A percentile compares a stretch with the other conserved stretches of the same genome.
Conservation (phyloP, 2,329 filamentous ascomycete species). For the Trichophyton schoenleinii region DNA sequence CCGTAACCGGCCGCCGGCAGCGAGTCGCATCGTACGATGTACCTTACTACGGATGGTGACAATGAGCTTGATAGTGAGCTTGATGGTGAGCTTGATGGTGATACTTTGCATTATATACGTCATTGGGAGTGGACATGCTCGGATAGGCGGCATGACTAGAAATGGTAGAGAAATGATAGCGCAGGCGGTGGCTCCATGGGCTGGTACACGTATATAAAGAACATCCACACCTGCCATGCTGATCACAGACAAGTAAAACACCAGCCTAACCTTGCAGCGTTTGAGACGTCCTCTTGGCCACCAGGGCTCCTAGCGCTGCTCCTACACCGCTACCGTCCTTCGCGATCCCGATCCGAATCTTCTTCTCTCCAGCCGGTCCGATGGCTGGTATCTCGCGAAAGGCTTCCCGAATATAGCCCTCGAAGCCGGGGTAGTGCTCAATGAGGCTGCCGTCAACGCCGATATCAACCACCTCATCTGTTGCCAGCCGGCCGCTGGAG, state of each 20-base stretch:
- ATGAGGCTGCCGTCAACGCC: conserved; percentile 91
- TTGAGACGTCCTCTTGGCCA: conserved; percentile 50
- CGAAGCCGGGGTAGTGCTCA: conserved; percentile 90
- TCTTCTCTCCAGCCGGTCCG: conserved; percentile 64
- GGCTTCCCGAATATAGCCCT: conserved; percentile 74
- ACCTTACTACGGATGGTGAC: too few relatives aligned
- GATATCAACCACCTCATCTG: conserved; percentile 66
- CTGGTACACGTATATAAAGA: too few relatives aligned
- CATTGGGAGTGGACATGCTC: too few relatives aligned
- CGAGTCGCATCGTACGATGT: not conserved
- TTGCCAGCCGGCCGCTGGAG: conserved; percentile 58
- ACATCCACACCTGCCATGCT: not conserved
- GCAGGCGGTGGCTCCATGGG: too few relatives aligned
- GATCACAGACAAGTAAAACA: not conserved
- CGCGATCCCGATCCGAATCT: conserved; percentile 85
- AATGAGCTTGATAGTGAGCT: too few relatives aligned
- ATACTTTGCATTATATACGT: too few relatives aligned
- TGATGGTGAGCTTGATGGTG: too few relatives aligned
- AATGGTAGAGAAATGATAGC: too few relatives aligned
- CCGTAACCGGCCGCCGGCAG: not conserved
- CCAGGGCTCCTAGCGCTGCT: conserved; percentile 83
- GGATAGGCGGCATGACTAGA: too few relatives aligned
- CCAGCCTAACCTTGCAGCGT: not conserved
- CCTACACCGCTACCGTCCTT: conserved; percentile 96
- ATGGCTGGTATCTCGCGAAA: conserved; percentile 65